Base-by-base conservation (phyloP, 225 moss, liverwort and hornwort species). In the Marchantia polymorpha region DNA sequence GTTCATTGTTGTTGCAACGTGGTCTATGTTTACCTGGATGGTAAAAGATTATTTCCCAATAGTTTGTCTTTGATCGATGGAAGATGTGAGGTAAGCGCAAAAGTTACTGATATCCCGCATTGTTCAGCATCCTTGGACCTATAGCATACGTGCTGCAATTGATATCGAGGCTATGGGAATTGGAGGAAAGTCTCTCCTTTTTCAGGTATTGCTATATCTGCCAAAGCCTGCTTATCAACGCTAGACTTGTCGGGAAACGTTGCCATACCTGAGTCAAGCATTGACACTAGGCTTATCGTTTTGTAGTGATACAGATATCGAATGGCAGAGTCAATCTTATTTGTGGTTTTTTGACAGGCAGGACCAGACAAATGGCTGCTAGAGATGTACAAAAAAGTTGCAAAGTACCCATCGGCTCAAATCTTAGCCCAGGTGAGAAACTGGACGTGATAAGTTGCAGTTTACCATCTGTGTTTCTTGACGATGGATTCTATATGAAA, bases 111-210 rank as follows among this genome's bases (percentile, higher is more conserved):
- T 63, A 10, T 61, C 63, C 17, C 80, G 9, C 27, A 48, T 47
- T 73, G 12, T 77, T 23, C 85, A 99, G 82, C 99, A 99, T 81
- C 89, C 93, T 16, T 99, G 95, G 95, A 90, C 86, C 47, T 50
- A 83, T 19, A 87, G 90, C 0, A 89, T 99, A 53, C 91, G 93
- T 73, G 90, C 90, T 69, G 94, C 89, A 27, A 80, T 99, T 73
- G 99, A 99, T 83, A 79, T 99, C 84, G 99, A 99, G 85, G 67
- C 99, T 5, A 89, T 91, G 91, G 99, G 99, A 17, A 83, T 86
- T 27, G 92, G 99, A 72, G 99, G 99, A 19, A 93, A 91, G 75
- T 91, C 91, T 56, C 85, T 61, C 67, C 86, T 99, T 10, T 95
- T 99, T 77, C 99, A 99, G 88, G 88, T 85, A 81, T 30, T 55